A percentile compares a stretch with the other conserved stretches of the same genome.
These are phyloP conservation scores for Ramaria rubella DNA, from an alignment of 768 basidiomycete species.

Conservation along the genomic window DNA sequence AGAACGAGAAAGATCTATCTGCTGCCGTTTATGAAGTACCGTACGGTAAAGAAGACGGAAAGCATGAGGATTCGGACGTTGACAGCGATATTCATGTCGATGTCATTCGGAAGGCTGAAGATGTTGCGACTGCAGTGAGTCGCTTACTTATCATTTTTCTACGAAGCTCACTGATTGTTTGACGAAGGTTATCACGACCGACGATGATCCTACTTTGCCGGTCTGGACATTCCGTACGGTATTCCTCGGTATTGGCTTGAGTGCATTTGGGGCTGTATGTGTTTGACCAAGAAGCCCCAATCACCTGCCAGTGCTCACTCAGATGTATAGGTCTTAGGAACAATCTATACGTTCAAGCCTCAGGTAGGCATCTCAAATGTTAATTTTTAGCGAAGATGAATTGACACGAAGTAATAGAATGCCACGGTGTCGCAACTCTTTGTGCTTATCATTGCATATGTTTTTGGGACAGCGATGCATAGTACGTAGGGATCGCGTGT, in stretches of 20 bases:
- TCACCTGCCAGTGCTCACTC: not conserved
- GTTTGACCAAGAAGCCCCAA: conserved; percentile 10
- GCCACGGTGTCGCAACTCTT: conserved; percentile 50
- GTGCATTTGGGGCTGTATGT: conserved; percentile 38
- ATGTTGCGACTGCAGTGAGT: conserved; percentile 37
- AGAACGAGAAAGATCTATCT: too few relatives aligned
- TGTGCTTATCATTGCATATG: conserved; percentile 49
- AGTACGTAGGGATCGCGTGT: conserved; percentile 31
- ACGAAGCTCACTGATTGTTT: not conserved
- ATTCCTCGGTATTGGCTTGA: conserved; percentile 43
- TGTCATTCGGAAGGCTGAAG: conserved; percentile 37
- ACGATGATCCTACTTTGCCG: conserved; percentile 44
- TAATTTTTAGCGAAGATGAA: conserved; percentile 9
- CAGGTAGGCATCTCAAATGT: conserved; percentile 18
- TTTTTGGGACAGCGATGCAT: conserved; percentile 44
- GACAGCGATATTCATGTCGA: conserved; percentile 17
- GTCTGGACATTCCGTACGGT: conserved; percentile 43
- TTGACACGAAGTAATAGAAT: conserved; percentile 35
- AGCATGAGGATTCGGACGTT: not conserved
- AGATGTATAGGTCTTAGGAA: conserved; percentile 19
- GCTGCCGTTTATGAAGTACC: too few relatives aligned
- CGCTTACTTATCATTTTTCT: not conserved
- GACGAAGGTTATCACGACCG: conserved; percentile 38
- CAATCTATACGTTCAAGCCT: conserved; percentile 33
- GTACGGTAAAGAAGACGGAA: too few relatives aligned